Conservation (phyloP, 1,284 basidiomycete genomes). For the Austroboletus niveus region DNA sequence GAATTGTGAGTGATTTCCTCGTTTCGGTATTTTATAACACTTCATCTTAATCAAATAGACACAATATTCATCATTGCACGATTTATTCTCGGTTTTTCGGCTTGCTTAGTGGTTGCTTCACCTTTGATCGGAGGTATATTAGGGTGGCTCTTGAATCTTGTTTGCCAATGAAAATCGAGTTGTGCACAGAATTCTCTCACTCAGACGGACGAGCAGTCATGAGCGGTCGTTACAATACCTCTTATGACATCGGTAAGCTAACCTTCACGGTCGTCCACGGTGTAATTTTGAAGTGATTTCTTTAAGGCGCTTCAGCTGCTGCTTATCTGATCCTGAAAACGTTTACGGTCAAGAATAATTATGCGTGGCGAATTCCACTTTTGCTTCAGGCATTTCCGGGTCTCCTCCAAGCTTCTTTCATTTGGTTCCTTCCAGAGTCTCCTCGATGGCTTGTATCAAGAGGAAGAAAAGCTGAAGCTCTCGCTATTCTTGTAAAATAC, state of each 20-base stretch:
- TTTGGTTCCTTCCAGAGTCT: too few relatives aligned
- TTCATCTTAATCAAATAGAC: slow-evolving; percentile 4
- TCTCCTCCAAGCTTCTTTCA: slow-evolving; percentile 34
- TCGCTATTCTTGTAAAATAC: too few relatives aligned
- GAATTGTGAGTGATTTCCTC: slow-evolving; percentile 11
- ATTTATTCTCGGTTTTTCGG: slow-evolving; percentile 16
- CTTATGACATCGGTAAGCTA: slow-evolving; percentile 10
- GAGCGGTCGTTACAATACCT: slow-evolving; percentile 8
- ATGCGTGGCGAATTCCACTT: slow-evolving; percentile 35
- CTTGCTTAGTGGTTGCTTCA: slow-evolving; percentile 10
- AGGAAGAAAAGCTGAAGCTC: too few relatives aligned
- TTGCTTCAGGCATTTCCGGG: slow-evolving; percentile 49
- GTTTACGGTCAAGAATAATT: slow-evolving; percentile 45
- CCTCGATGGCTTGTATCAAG: too few relatives aligned
- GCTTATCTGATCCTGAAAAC: slow-evolving; percentile 45
- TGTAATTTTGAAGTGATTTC: not conserved
- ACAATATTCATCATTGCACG: slow-evolving; percentile 19
- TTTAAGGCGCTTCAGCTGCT: slow-evolving; percentile 10
- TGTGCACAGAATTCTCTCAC: slow-evolving; percentile 19
- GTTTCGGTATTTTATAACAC: too few relatives aligned
- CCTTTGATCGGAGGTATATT: slow-evolving; percentile 18
- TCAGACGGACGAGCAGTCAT: slow-evolving; percentile 22
- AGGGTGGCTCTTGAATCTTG: not conserved
- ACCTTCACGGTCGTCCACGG: too few relatives aligned
- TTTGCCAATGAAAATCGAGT: not conserved